Base-by-base conservation (phyloP, 306 rosid species). In the Castanopsis chinensis region DNA sequence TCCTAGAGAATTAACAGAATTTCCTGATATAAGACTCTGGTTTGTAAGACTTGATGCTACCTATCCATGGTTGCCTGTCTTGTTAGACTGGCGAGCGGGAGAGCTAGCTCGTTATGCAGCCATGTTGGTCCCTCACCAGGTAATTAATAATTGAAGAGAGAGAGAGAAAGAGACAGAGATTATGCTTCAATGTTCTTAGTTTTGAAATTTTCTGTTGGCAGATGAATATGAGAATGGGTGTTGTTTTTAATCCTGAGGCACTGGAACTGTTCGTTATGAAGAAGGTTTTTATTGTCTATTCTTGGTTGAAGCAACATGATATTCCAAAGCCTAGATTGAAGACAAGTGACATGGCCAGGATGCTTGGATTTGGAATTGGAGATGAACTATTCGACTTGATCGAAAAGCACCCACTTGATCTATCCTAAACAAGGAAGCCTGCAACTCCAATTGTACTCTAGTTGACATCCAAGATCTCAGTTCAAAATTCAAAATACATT, bases 121-220 rank as follows among this genome's bases (percentile, higher is more conserved):
- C 30, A 92, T 94, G 97, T 84, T 94, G 87, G 92, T 94, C 76
- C 97, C 98, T 70, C 99, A 94, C 83, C 99, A 94, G 99, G 99
- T 94, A 71, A 80, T 77, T 0, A 58, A 33, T 51, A 71, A 41
- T 49, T 65, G 25, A 72, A 80, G 25, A 37, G 32, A 37, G 52
- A 23, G 68, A 56, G 19, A 25, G 53, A 19, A 3, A 28, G 30
- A 74, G 32, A 54, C 37, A 61, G 32, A 54, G 51, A 61, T 5
- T 7, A 72, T 6, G 21, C 9, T 67, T 80, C 72, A 55, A 60
- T 79, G 12, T 41, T 53, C 60, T 23, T 5, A 52, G 56, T 73
- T 4, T 73, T 69, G 72, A 58, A 52, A 20, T 74, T 37, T 41
- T 51, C 43, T 80, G 27, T 78, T 78, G 84, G 79, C 91, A 94